Evolutionary conservation across 345 rosid genomes (phyloP).

Genomic region (Bruguiera gymnorhiza): DNA sequence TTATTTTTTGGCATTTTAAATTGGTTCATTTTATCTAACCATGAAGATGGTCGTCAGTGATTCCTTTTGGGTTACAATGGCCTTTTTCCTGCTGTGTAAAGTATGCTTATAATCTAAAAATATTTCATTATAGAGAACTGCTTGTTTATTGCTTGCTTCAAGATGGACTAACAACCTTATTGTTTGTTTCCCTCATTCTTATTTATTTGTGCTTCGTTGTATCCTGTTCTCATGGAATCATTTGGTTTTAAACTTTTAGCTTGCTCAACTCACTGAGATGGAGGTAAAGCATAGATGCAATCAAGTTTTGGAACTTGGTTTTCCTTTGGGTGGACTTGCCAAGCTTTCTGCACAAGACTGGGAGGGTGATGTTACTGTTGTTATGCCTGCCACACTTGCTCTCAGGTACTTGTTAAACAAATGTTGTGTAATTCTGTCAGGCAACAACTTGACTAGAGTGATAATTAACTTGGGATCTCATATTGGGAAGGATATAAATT

Average conservation of each 20-base stretch:
- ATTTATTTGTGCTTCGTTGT: too few species aligned
- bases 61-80: too few species aligned
- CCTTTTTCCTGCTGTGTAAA: too few species aligned
- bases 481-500: not conserved
- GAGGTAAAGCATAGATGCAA: slow-evolving; percentile 93
- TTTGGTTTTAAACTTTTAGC: slow-evolving; percentile 35
- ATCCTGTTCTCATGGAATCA: too few species aligned
- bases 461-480: not conserved
- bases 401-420: slow-evolving; percentile 55
- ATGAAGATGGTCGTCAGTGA: too few species aligned
- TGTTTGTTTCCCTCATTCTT: too few species aligned
- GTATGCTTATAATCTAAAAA: too few species aligned
- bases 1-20: too few species aligned
- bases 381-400: slow-evolving; percentile 92
- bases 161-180: too few species aligned
- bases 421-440: not conserved
- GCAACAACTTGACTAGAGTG: not conserved
- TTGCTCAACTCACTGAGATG: slow-evolving; percentile 92
- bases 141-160: too few species aligned
- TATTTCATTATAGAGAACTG: too few species aligned
- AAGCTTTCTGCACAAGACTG: slow-evolving; percentile 94
- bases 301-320: slow-evolving; percentile 87
- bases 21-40: too few species aligned
- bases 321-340: slow-evolving; percentile 88
- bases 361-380: slow-evolving; percentile 97